Percentiles rank a stretch among this genome's conserved stretches.
These are phyloP conservation scores for Fomitopsis serialis DNA, from an alignment of 768 basidiomycete genomes.

Conservation along the genomic window DNA sequence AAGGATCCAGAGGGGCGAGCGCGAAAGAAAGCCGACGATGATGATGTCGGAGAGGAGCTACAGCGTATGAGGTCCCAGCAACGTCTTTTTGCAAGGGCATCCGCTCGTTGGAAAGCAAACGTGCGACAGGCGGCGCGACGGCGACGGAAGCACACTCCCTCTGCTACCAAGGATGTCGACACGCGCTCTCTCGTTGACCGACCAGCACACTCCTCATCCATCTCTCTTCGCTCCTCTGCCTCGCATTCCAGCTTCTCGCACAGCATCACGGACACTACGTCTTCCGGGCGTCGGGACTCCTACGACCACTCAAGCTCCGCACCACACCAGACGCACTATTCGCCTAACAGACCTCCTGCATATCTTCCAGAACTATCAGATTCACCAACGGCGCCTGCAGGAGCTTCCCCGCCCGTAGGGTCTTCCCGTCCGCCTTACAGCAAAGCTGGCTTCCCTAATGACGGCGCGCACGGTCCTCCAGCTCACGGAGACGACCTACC, in stretches of 20 bases:
- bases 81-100: slow-evolving; percentile 60
- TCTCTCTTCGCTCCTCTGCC: slow-evolving; percentile 9
- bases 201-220: slow-evolving; percentile 9
- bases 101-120: slow-evolving; percentile 64
- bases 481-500: neutral
- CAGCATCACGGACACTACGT: neutral
- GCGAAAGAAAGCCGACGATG: slow-evolving; percentile 26
- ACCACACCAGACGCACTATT: neutral
- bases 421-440: no score
- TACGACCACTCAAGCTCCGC: neutral
- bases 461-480: neutral
- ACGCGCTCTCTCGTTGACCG: slow-evolving; percentile 1
- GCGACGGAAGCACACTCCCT: slow-evolving; percentile 30
- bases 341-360: slow-evolving; percentile 1
- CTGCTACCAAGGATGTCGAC: slow-evolving; percentile 7
- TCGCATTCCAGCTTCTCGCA: neutral
- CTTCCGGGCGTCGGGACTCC: neutral
- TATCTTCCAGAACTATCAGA: neutral
- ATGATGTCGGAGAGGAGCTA: slow-evolving; percentile 24
- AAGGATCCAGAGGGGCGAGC: slow-evolving; percentile 50
- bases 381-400: neutral
- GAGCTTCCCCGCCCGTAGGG: neutral
- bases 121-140: slow-evolving; percentile 56
- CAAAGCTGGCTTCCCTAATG: no score
- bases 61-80: slow-evolving; percentile 46